Evolutionary conservation across 108 stramenopile species (phyloP), one percentile per base, ranked within the genome.

Genomic region (Skeletonema marinoi): DNA sequence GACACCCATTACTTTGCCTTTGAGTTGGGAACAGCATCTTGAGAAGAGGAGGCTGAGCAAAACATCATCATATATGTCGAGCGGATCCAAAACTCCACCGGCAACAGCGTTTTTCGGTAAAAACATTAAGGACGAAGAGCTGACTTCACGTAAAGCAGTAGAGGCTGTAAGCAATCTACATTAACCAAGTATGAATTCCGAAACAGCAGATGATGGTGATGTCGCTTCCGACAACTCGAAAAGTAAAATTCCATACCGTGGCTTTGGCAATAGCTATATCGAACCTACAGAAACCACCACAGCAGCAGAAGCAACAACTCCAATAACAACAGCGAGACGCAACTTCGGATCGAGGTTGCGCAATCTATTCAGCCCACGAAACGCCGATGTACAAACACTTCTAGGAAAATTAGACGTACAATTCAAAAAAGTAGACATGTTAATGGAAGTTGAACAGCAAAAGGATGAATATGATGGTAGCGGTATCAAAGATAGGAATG

Each of bases 341-440:
- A 50, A 65, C 2, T 48, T 82, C 13, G 62, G 38, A 56, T 25
- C 67, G 14, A 73, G 73, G 9, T 30, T 80, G 4, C 51, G 68
- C 19, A 66, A 71, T 33, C 54, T 82, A 8, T 70, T 82, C n/a
- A 67, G 41, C 60, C 81, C 81, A 30, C 31, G 74, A 58, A 35
- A 46, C 2, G 68, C 81, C 4, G 80, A 81, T 48, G 63, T 75
- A 5, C 69, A 75, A 38, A 70, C 66, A 50, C 36, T 82, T 12
- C 51, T 82, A 29, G 19, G 38, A 31, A 82, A 82, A 46, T 82
- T 82, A 60, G 69, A 82, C 66, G 66, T 32, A 2, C 81, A 82
- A 64, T 75, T 82, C 42, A 25, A 71, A 36, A 42, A 56, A 56
- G 16, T 56, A 25, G 54, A 56, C 54, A 56, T 56, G 25, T 25